phyloP scores from a whole-genome alignment of 129 eudicot species.

The Deinandra increscens region DNA sequence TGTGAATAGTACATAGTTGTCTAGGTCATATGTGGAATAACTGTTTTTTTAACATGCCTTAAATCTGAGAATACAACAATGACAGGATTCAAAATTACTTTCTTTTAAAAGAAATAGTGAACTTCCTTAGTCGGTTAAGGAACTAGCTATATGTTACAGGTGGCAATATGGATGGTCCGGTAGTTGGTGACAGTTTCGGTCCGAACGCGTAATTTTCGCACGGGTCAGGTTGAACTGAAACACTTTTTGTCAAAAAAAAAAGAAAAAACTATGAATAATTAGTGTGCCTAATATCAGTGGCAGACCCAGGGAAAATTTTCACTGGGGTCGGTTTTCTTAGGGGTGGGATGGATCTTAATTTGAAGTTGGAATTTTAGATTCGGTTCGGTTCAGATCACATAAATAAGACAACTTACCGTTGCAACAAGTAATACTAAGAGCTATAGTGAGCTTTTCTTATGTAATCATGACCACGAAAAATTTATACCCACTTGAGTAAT shows the following conservation, averaged over 20 bases:
- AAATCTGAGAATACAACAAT: background rate
- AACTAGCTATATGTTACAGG: constrained; percentile 1
- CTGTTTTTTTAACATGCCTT: constrained; percentile 12
- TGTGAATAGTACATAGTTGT: constrained; percentile 1
- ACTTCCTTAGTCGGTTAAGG: background rate
- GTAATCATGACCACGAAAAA: no score
- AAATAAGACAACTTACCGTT: no score
- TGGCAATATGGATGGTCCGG: background rate
- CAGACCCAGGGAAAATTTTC: no score
- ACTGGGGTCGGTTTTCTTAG: no score
- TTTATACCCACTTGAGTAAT: no score
- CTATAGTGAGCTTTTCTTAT: no score
- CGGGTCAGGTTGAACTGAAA: background rate
- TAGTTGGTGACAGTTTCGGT: background rate
- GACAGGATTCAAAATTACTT: background rate
- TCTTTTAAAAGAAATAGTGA: background rate
- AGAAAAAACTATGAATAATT: background rate
- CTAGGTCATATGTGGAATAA: constrained; percentile 14
- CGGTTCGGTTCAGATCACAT: no score
- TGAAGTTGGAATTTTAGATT: no score
- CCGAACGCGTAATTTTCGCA: background rate
- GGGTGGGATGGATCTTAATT: no score
- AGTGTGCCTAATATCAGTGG: background rate
- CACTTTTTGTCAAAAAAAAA: background rate
- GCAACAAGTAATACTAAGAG: no score